These are phyloP conservation scores for Spongispora temasekensis DNA, from an alignment of 1,284 basidiomycete genomes.

Conservation along the genomic window DNA sequence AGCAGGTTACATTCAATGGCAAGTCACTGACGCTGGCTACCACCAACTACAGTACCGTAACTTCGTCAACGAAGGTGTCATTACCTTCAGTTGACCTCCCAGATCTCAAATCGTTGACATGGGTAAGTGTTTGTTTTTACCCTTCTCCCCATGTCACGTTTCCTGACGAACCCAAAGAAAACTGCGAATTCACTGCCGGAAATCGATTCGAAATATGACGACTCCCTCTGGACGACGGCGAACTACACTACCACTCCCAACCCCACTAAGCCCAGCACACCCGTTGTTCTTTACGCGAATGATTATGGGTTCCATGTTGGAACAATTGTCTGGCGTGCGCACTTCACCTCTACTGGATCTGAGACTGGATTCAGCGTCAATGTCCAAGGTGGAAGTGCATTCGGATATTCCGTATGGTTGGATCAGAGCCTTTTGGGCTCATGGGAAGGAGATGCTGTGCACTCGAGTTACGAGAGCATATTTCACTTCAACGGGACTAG, in stretches of 20 bases:
- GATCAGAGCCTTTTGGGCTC: conserved; percentile 50
- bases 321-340: conserved; percentile 55
- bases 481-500: conserved; percentile 24
- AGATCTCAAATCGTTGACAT: conserved; percentile 19
- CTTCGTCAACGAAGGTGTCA: conserved; percentile 13
- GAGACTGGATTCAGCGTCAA: conserved; percentile 43
- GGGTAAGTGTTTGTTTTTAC: conserved; percentile 9
- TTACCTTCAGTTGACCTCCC: conserved; percentile 24
- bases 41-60: conserved; percentile 42
- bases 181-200: conserved; percentile 28
- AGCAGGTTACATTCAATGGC: conserved; percentile 44
- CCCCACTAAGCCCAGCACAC: conserved; percentile 37
- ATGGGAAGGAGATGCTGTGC: conserved; percentile 43
- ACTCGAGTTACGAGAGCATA: conserved; percentile 36
- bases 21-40: conserved; percentile 30
- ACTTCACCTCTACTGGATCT: conserved; percentile 45
- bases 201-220: conserved; percentile 34
- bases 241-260: conserved; percentile 41
- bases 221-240: conserved; percentile 42
- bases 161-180: conserved; percentile 22
- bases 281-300: conserved; percentile 48
- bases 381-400: conserved; percentile 49
- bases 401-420: conserved; percentile 52
- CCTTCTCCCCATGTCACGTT: neutral
- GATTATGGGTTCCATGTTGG: conserved; percentile 59